Evolutionary conservation across 192 early-diverging fungal genomes (phyloP).

Genomic region (Funneliformis geosporum): DNA sequence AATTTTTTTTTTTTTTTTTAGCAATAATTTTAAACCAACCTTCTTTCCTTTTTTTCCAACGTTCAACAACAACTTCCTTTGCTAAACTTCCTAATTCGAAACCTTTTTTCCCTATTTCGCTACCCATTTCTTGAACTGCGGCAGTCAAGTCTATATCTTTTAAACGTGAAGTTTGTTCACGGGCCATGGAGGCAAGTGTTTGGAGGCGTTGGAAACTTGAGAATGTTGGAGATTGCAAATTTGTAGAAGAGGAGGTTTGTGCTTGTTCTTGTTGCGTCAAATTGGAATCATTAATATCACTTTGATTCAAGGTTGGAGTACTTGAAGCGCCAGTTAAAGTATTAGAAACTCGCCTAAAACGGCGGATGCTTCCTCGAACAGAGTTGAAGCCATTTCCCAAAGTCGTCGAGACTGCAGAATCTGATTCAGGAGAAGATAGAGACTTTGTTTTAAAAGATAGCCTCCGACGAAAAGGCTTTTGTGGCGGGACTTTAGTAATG

Average conservation of each 20-base stretch:
- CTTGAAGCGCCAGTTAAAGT: background rate
- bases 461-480: conserved; percentile 5
- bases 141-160: conserved; percentile 17
- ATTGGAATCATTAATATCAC: background rate
- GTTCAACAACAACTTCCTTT: conserved; percentile 24
- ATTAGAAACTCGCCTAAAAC: conserved; percentile 6
- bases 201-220: background rate
- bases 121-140: conserved; percentile 1
- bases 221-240: conserved; percentile 7
- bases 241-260: background rate
- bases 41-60: conserved; percentile 26
- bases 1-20: background rate
- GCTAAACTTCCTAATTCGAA: conserved; percentile 22
- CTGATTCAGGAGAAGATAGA: background rate
- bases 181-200: background rate
- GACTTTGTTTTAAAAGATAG: conserved; percentile 1
- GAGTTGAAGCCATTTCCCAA: conserved; percentile 6
- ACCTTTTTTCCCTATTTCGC: conserved; percentile 8
- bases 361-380: conserved; percentile 22
- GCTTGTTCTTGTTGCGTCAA: background rate
- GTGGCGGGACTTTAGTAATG: background rate
- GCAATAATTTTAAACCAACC: conserved; percentile 7
- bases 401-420: background rate
- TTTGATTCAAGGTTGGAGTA: background rate
- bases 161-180: conserved; percentile 19